Base-by-base conservation (phyloP, 2,329 filamentous ascomycete genomes). In the Penicillium freii region DNA sequence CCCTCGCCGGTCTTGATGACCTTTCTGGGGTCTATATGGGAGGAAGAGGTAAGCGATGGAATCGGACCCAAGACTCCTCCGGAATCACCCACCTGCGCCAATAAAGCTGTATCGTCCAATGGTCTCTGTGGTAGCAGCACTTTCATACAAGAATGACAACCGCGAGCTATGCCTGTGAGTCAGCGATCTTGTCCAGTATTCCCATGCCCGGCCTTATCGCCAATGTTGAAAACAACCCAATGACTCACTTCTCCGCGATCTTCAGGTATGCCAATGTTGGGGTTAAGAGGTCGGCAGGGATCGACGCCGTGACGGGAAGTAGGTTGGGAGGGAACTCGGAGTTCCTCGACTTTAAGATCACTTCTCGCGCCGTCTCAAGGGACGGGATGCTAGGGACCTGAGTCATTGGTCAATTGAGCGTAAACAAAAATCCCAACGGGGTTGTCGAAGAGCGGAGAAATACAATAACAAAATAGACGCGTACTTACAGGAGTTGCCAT, bases 21-120 rank as follows among this genome's bases (percentile, higher is more conserved):
- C 76, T 95, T 94, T 59, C 83, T 81, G 19, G 86, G 82, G 66
- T 87, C 84, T 81, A 63, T 13, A 39, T 33, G 33, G 39, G 17
- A 25, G 15, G 11, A 31, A 53, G 17, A 21, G 31, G 48, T 67
- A 19, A 67, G 54, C 46, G n/a, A 56, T 46, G 54, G 36, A 34
- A 27, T 19, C 43, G 11, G 34, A 43, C 50, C 46, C 23, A 21
- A 21, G 11, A 10, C 19, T 55, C 7, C 44, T 25, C 43, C 27
- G 27, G 15, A 38, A 19, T 44, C 48, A 73, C 79, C 61, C 66
- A 74, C 88, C 88, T 66, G 90, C 90, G 65, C 93, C 93, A 59
- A 99, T 84, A 76, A 99, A 99, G 79, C 91, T 96, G 76, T 97
- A 97, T 68, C 94, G 84, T 57, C 93, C 93, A 64, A 99, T 91